A percentile compares a stretch with the other conserved stretches of the same genome.
Evolutionary conservation across 768 basidiomycete species (phyloP).

Genomic region (Neoboletus subvelutipes): DNA sequence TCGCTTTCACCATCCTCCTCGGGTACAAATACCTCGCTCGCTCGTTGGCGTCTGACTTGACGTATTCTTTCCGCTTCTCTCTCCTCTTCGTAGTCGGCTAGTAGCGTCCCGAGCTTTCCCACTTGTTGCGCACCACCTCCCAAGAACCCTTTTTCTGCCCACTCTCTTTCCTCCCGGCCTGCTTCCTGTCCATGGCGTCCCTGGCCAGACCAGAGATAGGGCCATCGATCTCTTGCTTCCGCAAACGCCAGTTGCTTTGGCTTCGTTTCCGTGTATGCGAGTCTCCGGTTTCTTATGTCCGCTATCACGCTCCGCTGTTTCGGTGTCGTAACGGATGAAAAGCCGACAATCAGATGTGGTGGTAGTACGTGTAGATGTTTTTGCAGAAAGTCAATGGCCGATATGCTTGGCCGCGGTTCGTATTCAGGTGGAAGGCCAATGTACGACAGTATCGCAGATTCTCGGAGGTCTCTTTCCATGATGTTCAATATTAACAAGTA

Average conservation of each 20-base stretch:
- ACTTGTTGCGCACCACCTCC: conserved; percentile 55
- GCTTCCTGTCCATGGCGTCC: conserved; percentile 50
- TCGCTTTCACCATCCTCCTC: conserved; percentile 58
- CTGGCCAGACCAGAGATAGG: conserved; percentile 62
- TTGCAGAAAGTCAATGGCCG: conserved; percentile 63
- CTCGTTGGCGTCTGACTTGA: conserved; percentile 40
- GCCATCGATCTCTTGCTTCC: conserved; percentile 59
- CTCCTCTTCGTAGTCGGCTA: conserved; percentile 77
- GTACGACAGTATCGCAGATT: conserved; percentile 40
- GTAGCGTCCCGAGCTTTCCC: conserved; percentile 64
- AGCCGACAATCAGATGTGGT: conserved; percentile 52
- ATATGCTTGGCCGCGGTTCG: conserved; percentile 54
- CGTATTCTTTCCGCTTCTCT: conserved; percentile 65
- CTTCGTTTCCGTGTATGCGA: conserved; percentile 55
- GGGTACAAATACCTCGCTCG: conserved; percentile 49
- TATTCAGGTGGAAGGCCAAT: conserved; percentile 61
- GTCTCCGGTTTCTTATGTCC: conserved; percentile 68
- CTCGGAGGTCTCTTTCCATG: conserved; percentile 16
- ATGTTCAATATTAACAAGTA: no score
- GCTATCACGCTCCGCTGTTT: conserved; percentile 65
- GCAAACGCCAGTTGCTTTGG: conserved; percentile 57
- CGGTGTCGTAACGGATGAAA: conserved; percentile 48
- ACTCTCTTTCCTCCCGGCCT: conserved; percentile 64
- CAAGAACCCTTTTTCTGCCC: conserved; percentile 65
- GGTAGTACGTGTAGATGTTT: conserved; percentile 63